These are phyloP conservation scores for Draba incana DNA, from an alignment of 345 rosid genomes.

Conservation along the genomic window DNA sequence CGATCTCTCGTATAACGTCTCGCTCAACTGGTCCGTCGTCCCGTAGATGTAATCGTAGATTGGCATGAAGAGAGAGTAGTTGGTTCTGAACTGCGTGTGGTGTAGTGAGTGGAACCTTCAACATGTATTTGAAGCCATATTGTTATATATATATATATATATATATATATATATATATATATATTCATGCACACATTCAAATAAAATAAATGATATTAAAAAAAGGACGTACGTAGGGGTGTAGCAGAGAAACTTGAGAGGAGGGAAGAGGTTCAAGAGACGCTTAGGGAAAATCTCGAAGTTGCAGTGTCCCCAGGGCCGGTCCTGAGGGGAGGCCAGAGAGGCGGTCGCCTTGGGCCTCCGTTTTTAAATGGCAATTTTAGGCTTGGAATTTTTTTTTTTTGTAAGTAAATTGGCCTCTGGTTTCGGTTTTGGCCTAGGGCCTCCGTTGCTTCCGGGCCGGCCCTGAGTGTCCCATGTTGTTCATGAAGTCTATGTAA, in stretches of 20 bases:
- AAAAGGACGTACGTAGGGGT: slow-evolving; percentile 42
- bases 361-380: no score
- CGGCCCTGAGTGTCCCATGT: slow-evolving; percentile 48
- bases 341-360: no score
- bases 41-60: slow-evolving; percentile 56
- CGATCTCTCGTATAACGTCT: slow-evolving; percentile 44
- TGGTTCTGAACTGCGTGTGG: slow-evolving; percentile 66
- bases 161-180: no score
- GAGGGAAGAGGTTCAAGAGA: slow-evolving; percentile 43
- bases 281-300: slow-evolving; percentile 44
- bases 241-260: slow-evolving; percentile 41
- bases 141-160: slow-evolving; percentile 5
- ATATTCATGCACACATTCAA: slow-evolving; percentile 7
- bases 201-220: background rate
- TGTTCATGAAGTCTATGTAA: slow-evolving; percentile 45
- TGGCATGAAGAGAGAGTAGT: slow-evolving; percentile 71
- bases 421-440: no score
- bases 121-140: slow-evolving; percentile 9
- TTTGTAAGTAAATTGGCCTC: no score
- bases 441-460: no score
- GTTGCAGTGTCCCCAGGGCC: slow-evolving; percentile 49
- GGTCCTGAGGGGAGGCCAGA: no score
- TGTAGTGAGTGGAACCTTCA: slow-evolving; percentile 63
- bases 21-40: slow-evolving; percentile 48
- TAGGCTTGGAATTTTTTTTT: no score